Percentiles rank a stretch among this genome's conserved stretches.
These are phyloP conservation scores for Zopfia rhizophila DNA, from an alignment of 2,329 filamentous ascomycete species.

Conservation along the genomic window DNA sequence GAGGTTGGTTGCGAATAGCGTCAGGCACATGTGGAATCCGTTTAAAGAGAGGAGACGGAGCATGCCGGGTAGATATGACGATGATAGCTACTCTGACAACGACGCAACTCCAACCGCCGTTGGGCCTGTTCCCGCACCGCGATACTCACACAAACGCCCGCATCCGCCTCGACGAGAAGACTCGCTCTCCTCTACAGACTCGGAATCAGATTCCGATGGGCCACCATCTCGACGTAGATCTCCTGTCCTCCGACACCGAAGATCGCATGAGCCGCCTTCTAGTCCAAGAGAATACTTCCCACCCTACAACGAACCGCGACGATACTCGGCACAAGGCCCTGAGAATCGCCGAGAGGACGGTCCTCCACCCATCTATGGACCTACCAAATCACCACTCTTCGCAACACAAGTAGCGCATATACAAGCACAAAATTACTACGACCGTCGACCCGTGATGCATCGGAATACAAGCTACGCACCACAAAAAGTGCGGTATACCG, in stretches of 20 bases:
- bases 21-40: constrained; percentile 50
- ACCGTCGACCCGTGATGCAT: constrained; percentile 39
- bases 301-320: constrained; percentile 41
- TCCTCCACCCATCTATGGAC: constrained; percentile 51
- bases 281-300: constrained; percentile 53
- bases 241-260: constrained; percentile 51
- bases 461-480: constrained; percentile 37
- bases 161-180: constrained; percentile 44
- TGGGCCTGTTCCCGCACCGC: constrained; percentile 28
- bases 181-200: constrained; percentile 45
- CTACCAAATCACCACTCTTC: constrained; percentile 58
- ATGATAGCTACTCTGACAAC: constrained; percentile 42
- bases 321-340: constrained; percentile 29
- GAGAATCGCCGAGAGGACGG: constrained; percentile 20
- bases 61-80: constrained; percentile 38
- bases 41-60: constrained; percentile 39
- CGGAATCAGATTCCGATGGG: constrained; percentile 42
- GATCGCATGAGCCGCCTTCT: constrained; percentile 55
- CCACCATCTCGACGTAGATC: constrained; percentile 36
- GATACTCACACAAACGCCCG: constrained; percentile 45
- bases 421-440: constrained; percentile 46
- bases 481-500: constrained; percentile 36
- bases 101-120: constrained; percentile 41
- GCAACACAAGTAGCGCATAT: constrained; percentile 57
- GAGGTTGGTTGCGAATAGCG: constrained; percentile 37